A percentile compares a stretch with the other conserved stretches of the same genome.
phyloP scores from a whole-genome alignment of 1,139 yeast genomes.

The Diutina catenulata region DNA sequence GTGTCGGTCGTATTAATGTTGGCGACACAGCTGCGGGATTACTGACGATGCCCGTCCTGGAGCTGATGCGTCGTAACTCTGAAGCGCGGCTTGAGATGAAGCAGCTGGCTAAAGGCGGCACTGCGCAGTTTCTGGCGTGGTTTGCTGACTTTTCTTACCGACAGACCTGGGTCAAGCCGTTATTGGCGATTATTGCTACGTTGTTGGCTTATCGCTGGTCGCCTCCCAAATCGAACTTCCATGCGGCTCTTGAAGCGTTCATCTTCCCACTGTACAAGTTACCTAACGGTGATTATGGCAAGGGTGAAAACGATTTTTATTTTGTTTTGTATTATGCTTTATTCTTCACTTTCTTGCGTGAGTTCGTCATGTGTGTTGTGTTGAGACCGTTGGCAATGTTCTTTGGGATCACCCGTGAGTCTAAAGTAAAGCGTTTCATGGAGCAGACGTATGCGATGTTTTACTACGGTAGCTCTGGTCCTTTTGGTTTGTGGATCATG shows the following conservation, averaged over 20 bases:
- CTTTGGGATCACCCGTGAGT: constrained; percentile 42
- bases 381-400: constrained; percentile 57
- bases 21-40: constrained; percentile 46
- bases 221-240: constrained; percentile 40
- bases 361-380: constrained; percentile 75
- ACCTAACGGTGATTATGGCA: constrained; percentile 57
- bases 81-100: constrained; percentile 23
- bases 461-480: constrained; percentile 74
- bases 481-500: constrained; percentile 88
- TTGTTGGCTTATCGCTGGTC: constrained; percentile 30
- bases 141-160: constrained; percentile 53
- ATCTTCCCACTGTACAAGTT: constrained; percentile 59
- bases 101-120: constrained; percentile 19
- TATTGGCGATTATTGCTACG: constrained; percentile 30
- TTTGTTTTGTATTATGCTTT: constrained; percentile 76
- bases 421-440: constrained; percentile 70
- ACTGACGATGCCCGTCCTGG: constrained; percentile 33
- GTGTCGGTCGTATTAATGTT: constrained; percentile 44
- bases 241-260: constrained; percentile 49
- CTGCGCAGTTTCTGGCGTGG: constrained; percentile 33
- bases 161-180: constrained; percentile 74
- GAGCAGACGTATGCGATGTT: constrained; percentile 83
- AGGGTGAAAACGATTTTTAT: constrained; percentile 73
- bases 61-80: constrained; percentile 21
- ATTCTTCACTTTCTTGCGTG: constrained; percentile 83